Conservation (phyloP, 2,329 filamentous ascomycete species). For the Fusarium tjaetaba region DNA sequence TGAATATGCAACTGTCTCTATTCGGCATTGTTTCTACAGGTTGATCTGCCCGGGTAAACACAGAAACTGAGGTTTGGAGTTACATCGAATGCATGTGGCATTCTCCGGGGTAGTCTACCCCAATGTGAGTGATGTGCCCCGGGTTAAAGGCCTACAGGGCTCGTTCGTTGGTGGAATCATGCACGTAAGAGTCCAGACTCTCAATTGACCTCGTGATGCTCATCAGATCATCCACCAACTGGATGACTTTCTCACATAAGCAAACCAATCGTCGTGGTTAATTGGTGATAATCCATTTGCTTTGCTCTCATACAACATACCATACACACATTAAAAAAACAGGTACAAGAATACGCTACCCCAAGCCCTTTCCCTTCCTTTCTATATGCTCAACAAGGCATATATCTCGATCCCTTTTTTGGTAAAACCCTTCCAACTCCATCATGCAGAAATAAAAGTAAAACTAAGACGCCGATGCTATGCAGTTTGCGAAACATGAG, state of each 20-base stretch:
- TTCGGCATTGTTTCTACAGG: background rate
- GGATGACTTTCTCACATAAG: constrained; percentile 5
- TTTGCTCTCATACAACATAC: constrained; percentile 22
- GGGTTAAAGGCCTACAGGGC: background rate
- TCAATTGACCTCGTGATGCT: background rate
- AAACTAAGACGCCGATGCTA: constrained; percentile 41
- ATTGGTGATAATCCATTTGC: constrained; percentile 5
- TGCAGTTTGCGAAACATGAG: constrained; percentile 34
- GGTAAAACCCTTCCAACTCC: constrained; percentile 27
- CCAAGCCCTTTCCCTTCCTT: background rate
- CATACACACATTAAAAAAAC: constrained; percentile 1
- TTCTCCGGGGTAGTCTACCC: constrained; percentile 9
- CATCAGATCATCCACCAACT: constrained; percentile 23
- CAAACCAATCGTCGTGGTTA: background rate
- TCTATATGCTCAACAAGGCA: constrained; percentile 3
- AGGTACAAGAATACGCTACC: constrained; percentile 4
- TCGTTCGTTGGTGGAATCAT: constrained; percentile 28
- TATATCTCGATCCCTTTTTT: constrained; percentile 1
- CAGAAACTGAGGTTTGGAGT: background rate
- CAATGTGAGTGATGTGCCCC: background rate
- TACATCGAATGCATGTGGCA: constrained; percentile 5
- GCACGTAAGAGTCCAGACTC: constrained; percentile 6
- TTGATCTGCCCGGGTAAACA: background rate
- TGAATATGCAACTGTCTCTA: background rate
- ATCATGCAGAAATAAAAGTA: constrained; percentile 32